Evolutionary conservation across 495 filamentous ascomycete species (phyloP).

Genomic region (Articulospora tetracladia): DNA sequence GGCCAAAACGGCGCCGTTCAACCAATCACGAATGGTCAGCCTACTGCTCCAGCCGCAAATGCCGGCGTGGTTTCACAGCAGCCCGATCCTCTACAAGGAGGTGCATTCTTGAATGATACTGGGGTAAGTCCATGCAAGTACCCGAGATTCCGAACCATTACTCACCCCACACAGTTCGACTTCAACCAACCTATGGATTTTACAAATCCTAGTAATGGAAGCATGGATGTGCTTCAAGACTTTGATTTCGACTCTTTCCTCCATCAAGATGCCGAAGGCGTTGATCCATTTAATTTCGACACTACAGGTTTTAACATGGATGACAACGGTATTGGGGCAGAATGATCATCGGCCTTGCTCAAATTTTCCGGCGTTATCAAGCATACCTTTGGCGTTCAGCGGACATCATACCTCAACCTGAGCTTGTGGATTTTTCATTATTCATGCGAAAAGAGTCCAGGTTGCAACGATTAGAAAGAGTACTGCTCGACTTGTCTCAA

Average conservation of each 20-base stretch:
- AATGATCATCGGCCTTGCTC: conserved; percentile 27
- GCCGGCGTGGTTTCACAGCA: conserved; percentile 44
- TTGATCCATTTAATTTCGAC: conserved; percentile 41
- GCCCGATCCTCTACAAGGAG: conserved; percentile 34
- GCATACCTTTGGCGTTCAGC: conserved; percentile 27
- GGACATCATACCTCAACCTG: conserved; percentile 23
- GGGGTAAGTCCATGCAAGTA: conserved; percentile 12
- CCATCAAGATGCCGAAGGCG: conserved; percentile 41
- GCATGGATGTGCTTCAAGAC: conserved; percentile 73
- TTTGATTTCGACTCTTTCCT: conserved; percentile 98
- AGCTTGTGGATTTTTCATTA: conserved; percentile 20
- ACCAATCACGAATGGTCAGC: conserved; percentile 40
- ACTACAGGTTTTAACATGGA: conserved; percentile 32
- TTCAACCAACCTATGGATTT: conserved; percentile 38
- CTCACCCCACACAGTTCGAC: conserved; percentile 16
- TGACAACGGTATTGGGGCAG: conserved; percentile 44
- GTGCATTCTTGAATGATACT: conserved; percentile 18
- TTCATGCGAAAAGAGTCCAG: conserved; percentile 26
- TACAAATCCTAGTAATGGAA: conserved; percentile 49
- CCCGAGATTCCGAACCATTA: not conserved
- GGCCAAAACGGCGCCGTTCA: conserved; percentile 49
- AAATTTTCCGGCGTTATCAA: conserved; percentile 27
- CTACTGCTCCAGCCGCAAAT: conserved; percentile 35
- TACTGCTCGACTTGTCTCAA: conserved; percentile 14
- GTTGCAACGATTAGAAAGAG: conserved; percentile 23